Evolutionary conservation across 2,329 filamentous ascomycete species (phyloP), one percentile per base, ranked within the genome.

Genomic region (Sclerotiophoma versabilis): DNA sequence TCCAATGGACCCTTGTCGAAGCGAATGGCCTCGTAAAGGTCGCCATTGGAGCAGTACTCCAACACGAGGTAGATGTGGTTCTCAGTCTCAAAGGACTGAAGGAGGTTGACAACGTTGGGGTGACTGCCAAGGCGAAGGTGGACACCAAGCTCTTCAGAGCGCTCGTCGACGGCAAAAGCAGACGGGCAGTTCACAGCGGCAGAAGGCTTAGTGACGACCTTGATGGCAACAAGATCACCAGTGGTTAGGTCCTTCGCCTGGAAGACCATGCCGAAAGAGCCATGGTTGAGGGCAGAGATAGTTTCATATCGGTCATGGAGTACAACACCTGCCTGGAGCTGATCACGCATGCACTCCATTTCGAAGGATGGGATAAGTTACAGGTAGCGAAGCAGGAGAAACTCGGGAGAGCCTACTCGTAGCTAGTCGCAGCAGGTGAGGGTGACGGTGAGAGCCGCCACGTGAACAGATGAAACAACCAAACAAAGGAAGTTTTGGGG

Each of bases 201-300:
- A 9, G 84, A 81, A 66, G 85, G 84, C 83, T 98, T 99, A 71
- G 92, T 92, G 75, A 98, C 81, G 76, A 93, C 97, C 80, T 99
- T 99, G 84, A 99, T 90, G 59, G 95, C 95, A 65, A 99, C 95
- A 55, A 86, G 84, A 55, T 95, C 83, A 65, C 87, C 85, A 57
- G 90, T 96, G 61, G 82, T 75, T 62, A 87, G 81, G 75, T 99
- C 92, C 74, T 84, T 89, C 56, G 93, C 95, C 79, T 92, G 88
- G 78, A 97, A 97, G 69, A 99, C 95, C 91, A 98, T 96, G 73
- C 95, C 95, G 73, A 98, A 99, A 50, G 95, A 98, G 67, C 95
- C 95, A 84, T 97, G 92, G 75, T 99, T 99, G 80, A 99, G 89
- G 53, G 95, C 93, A 65, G 93, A 91, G 71, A 97, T 84, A 51